Evolutionary conservation across 2,329 filamentous ascomycete genomes (phyloP), one percentile per base, ranked within the genome.

Genomic region (Akanthomyces lecanii): DNA sequence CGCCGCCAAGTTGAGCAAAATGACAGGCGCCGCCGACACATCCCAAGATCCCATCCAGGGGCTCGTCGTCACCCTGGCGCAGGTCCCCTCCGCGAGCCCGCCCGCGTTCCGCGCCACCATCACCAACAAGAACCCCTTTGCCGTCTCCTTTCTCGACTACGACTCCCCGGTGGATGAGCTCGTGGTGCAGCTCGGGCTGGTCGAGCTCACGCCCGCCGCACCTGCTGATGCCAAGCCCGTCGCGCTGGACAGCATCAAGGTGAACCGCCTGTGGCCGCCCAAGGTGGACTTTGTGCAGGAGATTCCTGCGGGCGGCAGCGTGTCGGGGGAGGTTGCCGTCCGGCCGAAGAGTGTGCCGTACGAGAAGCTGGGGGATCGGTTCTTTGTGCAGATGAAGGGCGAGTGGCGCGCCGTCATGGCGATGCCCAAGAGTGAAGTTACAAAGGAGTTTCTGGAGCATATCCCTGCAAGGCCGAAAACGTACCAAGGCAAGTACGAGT

Each of bases 141-240:
- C 73, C 33, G 70, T 78, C 50, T 77, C 75, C 18, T 66, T 79
- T 12, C 70, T 78, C 53, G 65, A 67, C 18, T 78, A 77, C 74
- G 66, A 75, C 56, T 75, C 76, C 5, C 77, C 77, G 42, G 69
- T 79, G 47, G 77, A 79, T 63, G 67, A 68, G 4, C 59, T 75
- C 45, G 74, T 72, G 12, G 62, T 77, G 51, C 69, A 72, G 62
- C 69, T 77, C 11, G 76, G 76, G 18, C 67, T 75, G 33, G 59
- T 78, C 18, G 67, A 69, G 55, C 70, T 78, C 57, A 71, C 69
- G 23, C 74, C 72, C 14, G 67, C 68, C 30, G 69, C 70, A 4
- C 66, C 68, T 23, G 66, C 69, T 21, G 45, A 63, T 40, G 70
- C 73, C 23, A 62, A 78, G 23, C 67, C 73, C 16, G 47, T 52